A percentile compares a stretch with the other conserved stretches of the same genome.
phyloP scores from a whole-genome alignment of 129 eudicot species.

The Flaveria bidentis region DNA sequence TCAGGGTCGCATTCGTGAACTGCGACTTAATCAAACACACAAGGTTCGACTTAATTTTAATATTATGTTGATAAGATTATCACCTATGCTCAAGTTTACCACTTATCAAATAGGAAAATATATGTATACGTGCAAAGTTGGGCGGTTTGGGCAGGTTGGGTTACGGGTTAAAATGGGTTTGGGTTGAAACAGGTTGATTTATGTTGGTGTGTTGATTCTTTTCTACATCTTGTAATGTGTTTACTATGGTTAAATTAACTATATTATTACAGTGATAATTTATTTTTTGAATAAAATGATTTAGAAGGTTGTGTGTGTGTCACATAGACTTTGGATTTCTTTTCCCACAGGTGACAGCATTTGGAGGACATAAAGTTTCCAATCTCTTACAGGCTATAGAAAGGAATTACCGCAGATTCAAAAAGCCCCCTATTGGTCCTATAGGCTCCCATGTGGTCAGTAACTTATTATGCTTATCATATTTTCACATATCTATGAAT shows the following conservation, averaged over 20 bases:
- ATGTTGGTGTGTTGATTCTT: not conserved
- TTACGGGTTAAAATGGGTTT: not conserved
- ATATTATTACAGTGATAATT: not conserved
- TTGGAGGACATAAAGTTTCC: slow-evolving; percentile 75
- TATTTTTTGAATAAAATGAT: not conserved
- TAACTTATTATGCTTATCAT: slow-evolving; percentile 9
- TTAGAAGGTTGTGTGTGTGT: not conserved
- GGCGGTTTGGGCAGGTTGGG: not conserved
- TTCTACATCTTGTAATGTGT: not conserved
- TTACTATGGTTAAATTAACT: not conserved
- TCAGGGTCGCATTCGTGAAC: slow-evolving; percentile 47
- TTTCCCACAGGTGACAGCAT: slow-evolving; percentile 74
- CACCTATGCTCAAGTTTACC: slow-evolving; percentile 3
- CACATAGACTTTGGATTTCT: not conserved
- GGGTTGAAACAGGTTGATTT: not conserved
- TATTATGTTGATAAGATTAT: not conserved
- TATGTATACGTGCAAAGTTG: slow-evolving; percentile 2
- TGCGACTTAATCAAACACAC: slow-evolving; percentile 57
- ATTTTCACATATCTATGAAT: slow-evolving; percentile 19
- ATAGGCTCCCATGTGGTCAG: slow-evolving; percentile 92
- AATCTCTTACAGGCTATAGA: slow-evolving; percentile 76
- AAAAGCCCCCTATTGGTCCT: slow-evolving; percentile 93
- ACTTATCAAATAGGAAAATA: not conserved
- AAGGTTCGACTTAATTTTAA: slow-evolving; percentile 46
- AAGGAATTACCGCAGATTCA: slow-evolving; percentile 61